Conservation (phyloP, 2,329 filamentous ascomycete species). For the Colletotrichum neosansevieriae region DNA sequence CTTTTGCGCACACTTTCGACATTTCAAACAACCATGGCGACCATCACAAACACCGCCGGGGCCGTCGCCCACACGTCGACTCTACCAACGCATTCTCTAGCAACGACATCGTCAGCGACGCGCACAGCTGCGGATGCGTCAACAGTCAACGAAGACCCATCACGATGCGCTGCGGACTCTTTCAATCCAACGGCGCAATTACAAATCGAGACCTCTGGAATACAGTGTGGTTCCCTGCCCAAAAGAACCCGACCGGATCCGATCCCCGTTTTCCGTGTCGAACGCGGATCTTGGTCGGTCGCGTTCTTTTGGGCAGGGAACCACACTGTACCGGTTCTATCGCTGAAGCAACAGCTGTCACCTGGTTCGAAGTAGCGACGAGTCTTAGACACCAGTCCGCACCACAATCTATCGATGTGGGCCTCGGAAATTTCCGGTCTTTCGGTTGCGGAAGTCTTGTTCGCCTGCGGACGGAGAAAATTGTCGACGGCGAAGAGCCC, state of each 20-base stretch:
- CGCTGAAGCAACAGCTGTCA: conserved; percentile 61
- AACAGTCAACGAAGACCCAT: background rate
- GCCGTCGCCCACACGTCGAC: background rate
- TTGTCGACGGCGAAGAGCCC: conserved; percentile 39
- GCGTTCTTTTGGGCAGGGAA: no score
- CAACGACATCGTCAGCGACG: conserved; percentile 14
- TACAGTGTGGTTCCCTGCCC: conserved; percentile 57
- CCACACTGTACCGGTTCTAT: no score
- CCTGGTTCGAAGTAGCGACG: conserved; percentile 58
- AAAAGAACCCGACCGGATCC: conserved; percentile 51
- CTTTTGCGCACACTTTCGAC: background rate
- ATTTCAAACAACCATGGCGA: conserved; percentile 4
- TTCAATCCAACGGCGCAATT: conserved; percentile 60
- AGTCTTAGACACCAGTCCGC: conserved; percentile 50
- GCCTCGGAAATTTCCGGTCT: conserved; percentile 62
- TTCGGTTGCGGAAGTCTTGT: conserved; percentile 48
- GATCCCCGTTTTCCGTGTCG: conserved; percentile 57
- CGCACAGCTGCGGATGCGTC: background rate
- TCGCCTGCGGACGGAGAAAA: background rate
- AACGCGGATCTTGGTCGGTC: conserved; percentile 45
- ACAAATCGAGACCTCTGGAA: conserved; percentile 62
- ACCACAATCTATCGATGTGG: conserved; percentile 69
- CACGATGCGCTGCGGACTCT: conserved; percentile 25
- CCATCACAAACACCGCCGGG: background rate
- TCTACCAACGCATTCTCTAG: conserved; percentile 10